Conservation (phyloP, 2,329 filamentous ascomycete species). For the Colletotrichum sojae region DNA sequence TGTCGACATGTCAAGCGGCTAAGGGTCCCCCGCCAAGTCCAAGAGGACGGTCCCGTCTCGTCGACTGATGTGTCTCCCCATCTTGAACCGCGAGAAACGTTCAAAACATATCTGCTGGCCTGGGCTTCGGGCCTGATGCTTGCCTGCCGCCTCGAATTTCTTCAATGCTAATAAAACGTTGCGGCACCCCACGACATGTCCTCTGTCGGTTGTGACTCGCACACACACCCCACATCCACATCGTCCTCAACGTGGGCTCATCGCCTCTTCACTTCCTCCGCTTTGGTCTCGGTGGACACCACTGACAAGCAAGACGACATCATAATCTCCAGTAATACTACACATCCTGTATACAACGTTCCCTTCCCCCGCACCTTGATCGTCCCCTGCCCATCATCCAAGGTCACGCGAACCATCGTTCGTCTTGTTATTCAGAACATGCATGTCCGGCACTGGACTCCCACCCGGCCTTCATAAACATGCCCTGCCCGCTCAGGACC, state of each 20-base stretch:
- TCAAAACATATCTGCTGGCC: constrained; percentile 18
- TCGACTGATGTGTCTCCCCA: not conserved
- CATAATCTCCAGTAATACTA: constrained; percentile 33
- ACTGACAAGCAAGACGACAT: constrained; percentile 26
- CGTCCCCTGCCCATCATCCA: constrained; percentile 22
- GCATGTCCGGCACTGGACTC: constrained; percentile 8
- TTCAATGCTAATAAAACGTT: constrained; percentile 19
- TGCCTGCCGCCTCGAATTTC: not conserved
- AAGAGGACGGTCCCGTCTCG: not conserved
- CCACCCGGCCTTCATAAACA: constrained; percentile 12
- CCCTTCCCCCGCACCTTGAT: constrained; percentile 30
- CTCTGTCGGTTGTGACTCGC: no score
- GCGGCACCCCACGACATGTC: constrained; percentile 14
- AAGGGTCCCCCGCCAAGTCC: constrained; percentile 9
- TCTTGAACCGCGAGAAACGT: constrained; percentile 1
- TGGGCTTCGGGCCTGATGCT: constrained; percentile 20
- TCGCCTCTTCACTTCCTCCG: constrained; percentile 11
- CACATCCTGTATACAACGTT: constrained; percentile 25
- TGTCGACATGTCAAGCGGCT: constrained; percentile 20
- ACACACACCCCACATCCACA: not conserved
- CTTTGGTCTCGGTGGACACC: constrained; percentile 3
- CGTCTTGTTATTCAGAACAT: constrained; percentile 23
- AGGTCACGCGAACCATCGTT: constrained; percentile 25
- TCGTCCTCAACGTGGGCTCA: not conserved
- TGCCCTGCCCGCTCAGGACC: constrained; percentile 19